Evolutionary conservation across 257 asterid species (phyloP).

Genomic region (Avicennia marina): DNA sequence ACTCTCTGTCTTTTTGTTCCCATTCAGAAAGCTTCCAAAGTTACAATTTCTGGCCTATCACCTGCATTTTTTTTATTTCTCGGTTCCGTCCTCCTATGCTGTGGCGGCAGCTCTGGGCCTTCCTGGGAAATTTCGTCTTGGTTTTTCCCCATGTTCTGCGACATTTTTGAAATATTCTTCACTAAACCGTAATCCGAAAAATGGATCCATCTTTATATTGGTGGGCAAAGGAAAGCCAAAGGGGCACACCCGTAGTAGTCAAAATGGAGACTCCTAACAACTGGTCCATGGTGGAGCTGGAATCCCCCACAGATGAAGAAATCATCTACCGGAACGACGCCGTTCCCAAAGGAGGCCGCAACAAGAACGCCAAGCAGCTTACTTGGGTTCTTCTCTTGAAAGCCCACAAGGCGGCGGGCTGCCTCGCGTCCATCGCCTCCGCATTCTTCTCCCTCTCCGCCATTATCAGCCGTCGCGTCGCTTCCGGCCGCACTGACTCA

Average conservation of each 20-base stretch:
- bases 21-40: too few relatives aligned
- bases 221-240: constrained; percentile 74
- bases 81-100: too few relatives aligned
- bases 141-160: neutral
- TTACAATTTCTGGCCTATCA: too few relatives aligned
- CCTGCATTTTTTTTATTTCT: too few relatives aligned
- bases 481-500: constrained; percentile 71
- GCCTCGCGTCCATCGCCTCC: constrained; percentile 62
- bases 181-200: too few relatives aligned
- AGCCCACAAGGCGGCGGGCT: constrained; percentile 90
- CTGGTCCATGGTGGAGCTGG: constrained; percentile 92
- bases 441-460: constrained; percentile 62
- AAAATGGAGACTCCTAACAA: constrained; percentile 88
- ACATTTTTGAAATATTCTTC: too few relatives aligned
- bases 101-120: too few relatives aligned
- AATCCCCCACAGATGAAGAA: constrained; percentile 61
- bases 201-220: constrained; percentile 68
- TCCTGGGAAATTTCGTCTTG: too few relatives aligned
- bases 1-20: too few relatives aligned
- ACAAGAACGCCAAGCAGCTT: constrained; percentile 88
- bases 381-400: constrained; percentile 88
- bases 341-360: constrained; percentile 49
- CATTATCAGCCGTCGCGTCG: constrained; percentile 63
- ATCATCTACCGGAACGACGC: constrained; percentile 44
- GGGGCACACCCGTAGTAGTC: constrained; percentile 84